Evolutionary conservation across 192 early-diverging fungal species (phyloP).

Genomic region (Backusella tuberculispora): DNA sequence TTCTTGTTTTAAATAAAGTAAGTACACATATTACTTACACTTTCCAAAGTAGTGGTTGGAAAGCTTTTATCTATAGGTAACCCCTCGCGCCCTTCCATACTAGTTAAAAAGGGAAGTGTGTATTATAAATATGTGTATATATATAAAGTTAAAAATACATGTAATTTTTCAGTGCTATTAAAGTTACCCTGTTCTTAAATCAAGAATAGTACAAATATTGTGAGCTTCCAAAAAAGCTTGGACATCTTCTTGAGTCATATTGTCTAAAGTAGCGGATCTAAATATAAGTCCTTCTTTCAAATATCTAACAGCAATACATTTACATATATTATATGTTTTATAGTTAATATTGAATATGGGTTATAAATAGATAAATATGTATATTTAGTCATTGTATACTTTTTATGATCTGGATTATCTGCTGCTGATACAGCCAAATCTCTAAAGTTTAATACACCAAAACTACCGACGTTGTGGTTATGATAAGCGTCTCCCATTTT

Average conservation of each 20-base stretch:
- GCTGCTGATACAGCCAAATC: slow-evolving; percentile 27
- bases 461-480: not conserved
- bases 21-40: slow-evolving; percentile 6
- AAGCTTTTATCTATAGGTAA: slow-evolving; percentile 32
- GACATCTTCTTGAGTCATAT: slow-evolving; percentile 41
- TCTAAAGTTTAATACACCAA: slow-evolving; percentile 34
- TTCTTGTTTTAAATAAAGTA: too few relatives aligned
- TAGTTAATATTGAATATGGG: too few relatives aligned
- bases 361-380: too few relatives aligned
- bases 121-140: not conserved
- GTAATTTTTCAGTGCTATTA: too few relatives aligned
- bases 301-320: slow-evolving; percentile 16
- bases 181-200: slow-evolving; percentile 43
- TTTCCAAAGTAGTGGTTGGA: slow-evolving; percentile 23
- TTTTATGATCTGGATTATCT: slow-evolving; percentile 1
- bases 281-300: slow-evolving; percentile 42
- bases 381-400: not conserved
- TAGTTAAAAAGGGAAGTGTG: not conserved
- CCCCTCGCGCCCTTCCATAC: slow-evolving; percentile 16
- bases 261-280: slow-evolving; percentile 45
- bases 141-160: not conserved
- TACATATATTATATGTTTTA: not conserved
- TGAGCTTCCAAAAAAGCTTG: slow-evolving; percentile 31
- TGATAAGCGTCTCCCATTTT: slow-evolving; percentile 1
- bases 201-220: slow-evolving; percentile 44